Evolutionary conservation across 108 stramenopile genomes (phyloP).

Genomic region (Stephanodiscus minutulus): DNA sequence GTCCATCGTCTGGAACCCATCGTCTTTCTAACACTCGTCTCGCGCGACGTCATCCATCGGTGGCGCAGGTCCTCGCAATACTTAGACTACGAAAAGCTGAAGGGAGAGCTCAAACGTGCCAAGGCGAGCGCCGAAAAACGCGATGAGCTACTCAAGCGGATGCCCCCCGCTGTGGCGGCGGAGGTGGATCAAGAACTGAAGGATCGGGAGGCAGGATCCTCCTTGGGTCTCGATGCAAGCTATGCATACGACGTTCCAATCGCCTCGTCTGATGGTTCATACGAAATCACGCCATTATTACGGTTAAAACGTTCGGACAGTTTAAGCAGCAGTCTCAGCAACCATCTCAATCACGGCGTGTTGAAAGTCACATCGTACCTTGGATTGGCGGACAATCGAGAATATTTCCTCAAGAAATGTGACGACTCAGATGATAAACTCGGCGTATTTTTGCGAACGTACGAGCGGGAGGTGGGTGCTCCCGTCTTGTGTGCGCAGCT

Average conservation of each 20-base stretch:
- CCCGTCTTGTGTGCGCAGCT: neutral
- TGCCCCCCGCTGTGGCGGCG: conserved; percentile 43
- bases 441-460: conserved; percentile 21
- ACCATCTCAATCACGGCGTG: conserved; percentile 18
- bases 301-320: neutral
- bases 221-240: neutral
- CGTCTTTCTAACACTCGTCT: neutral
- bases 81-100: conserved; percentile 70
- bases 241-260: neutral
- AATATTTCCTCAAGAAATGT: conserved; percentile 11
- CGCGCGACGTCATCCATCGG: neutral
- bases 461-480: conserved; percentile 49
- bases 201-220: neutral
- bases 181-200: conserved; percentile 35
- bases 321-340: neutral
- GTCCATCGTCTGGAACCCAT: neutral
- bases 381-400: conserved; percentile 31
- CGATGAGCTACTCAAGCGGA: conserved; percentile 51
- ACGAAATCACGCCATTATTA: conserved; percentile 8
- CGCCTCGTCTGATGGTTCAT: neutral
- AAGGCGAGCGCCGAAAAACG: conserved; percentile 27
- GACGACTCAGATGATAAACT: conserved; percentile 38
- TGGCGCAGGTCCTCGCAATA: conserved; percentile 51
- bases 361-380: conserved; percentile 38
- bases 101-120: conserved; percentile 43